Evolutionary conservation across 176 grass and related monocot species (phyloP).

Genomic region (Olyra latifolia): DNA sequence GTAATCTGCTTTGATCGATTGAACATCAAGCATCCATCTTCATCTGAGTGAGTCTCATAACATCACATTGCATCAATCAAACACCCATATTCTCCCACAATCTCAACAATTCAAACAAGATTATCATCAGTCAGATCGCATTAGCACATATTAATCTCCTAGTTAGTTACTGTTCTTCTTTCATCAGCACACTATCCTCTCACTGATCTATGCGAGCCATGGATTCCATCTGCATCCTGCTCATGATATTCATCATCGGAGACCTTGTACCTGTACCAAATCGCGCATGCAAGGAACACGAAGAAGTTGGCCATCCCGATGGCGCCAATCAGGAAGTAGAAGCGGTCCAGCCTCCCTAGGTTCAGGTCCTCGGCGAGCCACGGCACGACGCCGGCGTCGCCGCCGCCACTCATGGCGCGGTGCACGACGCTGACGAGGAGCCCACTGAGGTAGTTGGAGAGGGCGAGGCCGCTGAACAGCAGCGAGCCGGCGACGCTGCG

Average conservation of each 20-base stretch:
- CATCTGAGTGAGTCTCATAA: too few species aligned
- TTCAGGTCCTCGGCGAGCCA: conserved; percentile 69
- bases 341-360: conserved; percentile 53
- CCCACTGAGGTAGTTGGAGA: conserved; percentile 63
- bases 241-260: conserved; percentile 14
- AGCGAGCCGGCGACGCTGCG: conserved; percentile 68
- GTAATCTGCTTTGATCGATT: too few species aligned
- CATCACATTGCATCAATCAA: too few species aligned
- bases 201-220: conserved; percentile 5
- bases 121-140: neutral
- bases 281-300: conserved; percentile 49
- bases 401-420: neutral
- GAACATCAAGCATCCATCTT: too few species aligned
- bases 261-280: conserved; percentile 74
- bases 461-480: conserved; percentile 51
- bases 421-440: conserved; percentile 44
- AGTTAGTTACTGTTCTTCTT: neutral
- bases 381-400: neutral
- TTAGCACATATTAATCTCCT: neutral
- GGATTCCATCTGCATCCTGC: neutral
- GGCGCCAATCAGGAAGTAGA: conserved; percentile 54
- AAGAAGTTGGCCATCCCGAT: conserved; percentile 47
- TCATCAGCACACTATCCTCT: neutral
- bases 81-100: too few species aligned
- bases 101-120: neutral